A percentile compares a stretch with the other conserved stretches of the same genome.
phyloP scores from a whole-genome alignment of 441 rosid genomes.

The Erysimum pusillum region DNA sequence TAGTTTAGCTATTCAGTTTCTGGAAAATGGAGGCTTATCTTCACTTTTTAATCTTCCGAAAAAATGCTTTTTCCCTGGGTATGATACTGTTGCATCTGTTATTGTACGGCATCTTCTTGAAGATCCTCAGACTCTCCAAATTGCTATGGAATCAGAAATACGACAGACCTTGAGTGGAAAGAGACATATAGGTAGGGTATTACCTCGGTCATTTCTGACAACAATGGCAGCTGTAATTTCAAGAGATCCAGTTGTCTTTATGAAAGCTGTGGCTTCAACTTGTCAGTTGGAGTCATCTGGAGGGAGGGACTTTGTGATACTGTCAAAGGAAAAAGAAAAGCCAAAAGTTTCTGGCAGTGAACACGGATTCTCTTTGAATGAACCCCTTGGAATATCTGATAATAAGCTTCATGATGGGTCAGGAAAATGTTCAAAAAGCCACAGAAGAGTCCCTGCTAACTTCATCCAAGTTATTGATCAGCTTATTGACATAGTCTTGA shows the following conservation, averaged over 20 bases:
- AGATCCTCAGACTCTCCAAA: conserved; percentile 97
- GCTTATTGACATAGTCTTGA: conserved; percentile 92
- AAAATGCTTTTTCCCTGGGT: conserved; percentile 90
- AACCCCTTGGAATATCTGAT: conserved; percentile 77
- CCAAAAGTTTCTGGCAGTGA: conserved; percentile 68
- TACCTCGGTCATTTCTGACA: conserved; percentile 76
- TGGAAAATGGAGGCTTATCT: conserved; percentile 84
- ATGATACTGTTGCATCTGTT: conserved; percentile 88
- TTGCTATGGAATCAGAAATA: conserved; percentile 97
- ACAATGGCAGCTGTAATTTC: conserved; percentile 93
- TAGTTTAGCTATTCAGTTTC: conserved; percentile 81
- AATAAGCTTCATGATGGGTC: conserved; percentile 81
- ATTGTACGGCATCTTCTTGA: conserved; percentile 94
- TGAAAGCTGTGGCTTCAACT: conserved; percentile 84
- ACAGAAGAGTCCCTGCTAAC: conserved; percentile 83
- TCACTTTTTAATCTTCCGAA: conserved; percentile 87
- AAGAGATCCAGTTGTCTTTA: conserved; percentile 89
- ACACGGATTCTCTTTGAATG: conserved; percentile 62
- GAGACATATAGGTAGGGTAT: conserved; percentile 79
- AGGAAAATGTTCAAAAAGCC: conserved; percentile 82
- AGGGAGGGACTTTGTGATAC: conserved; percentile 81
- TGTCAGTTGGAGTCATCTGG: conserved; percentile 95
- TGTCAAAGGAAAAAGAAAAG: conserved; percentile 86
- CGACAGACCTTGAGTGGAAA: conserved; percentile 81
- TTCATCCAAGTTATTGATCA: conserved; percentile 92